Base-by-base conservation (phyloP, 2,329 filamentous ascomycete genomes). In the Coniella vitis region DNA sequence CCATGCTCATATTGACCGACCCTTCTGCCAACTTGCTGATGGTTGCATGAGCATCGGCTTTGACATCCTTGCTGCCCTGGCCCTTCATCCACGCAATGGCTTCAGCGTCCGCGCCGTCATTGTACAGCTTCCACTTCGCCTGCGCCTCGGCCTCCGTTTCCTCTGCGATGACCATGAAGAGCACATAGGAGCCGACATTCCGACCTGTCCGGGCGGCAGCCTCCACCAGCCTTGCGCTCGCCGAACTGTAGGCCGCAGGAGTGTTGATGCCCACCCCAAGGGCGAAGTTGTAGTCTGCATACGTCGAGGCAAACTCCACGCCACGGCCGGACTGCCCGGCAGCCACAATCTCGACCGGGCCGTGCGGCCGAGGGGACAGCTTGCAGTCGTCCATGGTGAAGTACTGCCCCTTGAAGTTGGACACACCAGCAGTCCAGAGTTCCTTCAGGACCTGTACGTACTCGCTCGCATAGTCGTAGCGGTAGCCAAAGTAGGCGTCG, bases 221-320 rank as follows among this genome's bases (percentile, higher is more conserved):
- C 37, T 41, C 45, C 37, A 41, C 37, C 3, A 36, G 45, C 20
- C 45, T 29, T 14, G 45, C 16, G 37, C 29, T 47, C 16, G 31
- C 17, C 13, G 32, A 29, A 7, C 31, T 17, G 29, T 35, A 47
- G 13, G 45, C 19, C 19, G 29, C 21, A 1, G 45, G 38, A 20
- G 19, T 47, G 20, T 47, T 47, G 45, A 47, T 29, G 9, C 32
- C 45, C n/a, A 19, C n/a, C 9, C 38, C 31, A 9, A 41, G 3
- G 20, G 38, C n/a, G 38, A 31, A 47, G 25, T 40, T 35, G 29
- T 39, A 47, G 45, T 47, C 37, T 39, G 29, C 45, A 35, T 47
- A 40, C 14, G 31, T 40, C 3, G 37, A 34, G 17, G 38, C 25
- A 17, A 40, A 47, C 19, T 47, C 29, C 7, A 40, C 37, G 8